phyloP scores from a whole-genome alignment of 1,139 yeast species.

The Lodderomyces metapsilosis region DNA sequence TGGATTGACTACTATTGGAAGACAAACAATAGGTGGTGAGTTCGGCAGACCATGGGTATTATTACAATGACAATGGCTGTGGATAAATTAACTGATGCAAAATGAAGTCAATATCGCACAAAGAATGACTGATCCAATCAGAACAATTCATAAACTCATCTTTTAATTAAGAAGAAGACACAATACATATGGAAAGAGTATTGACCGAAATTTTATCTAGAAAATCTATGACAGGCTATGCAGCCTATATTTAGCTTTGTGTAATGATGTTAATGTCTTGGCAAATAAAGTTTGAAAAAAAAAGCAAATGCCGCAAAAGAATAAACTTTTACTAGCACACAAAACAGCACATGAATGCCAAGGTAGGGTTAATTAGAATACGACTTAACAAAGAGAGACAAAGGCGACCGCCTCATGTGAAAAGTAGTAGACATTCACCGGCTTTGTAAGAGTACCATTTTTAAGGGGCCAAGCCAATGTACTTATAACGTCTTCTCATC shows the following conservation, averaged over 20 bases:
- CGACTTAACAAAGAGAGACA: too few relatives aligned
- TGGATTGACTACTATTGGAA: background rate
- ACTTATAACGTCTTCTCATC: too few relatives aligned
- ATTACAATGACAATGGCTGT: background rate
- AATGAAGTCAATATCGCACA: background rate
- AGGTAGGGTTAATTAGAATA: too few relatives aligned
- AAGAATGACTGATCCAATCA: background rate
- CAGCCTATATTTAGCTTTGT: background rate
- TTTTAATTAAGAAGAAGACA: background rate
- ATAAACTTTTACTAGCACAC: background rate
- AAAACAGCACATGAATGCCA: background rate
- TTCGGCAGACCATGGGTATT: background rate
- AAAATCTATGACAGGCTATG: background rate
- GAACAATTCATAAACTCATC: background rate
- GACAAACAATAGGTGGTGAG: background rate
- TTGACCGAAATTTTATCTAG: background rate
- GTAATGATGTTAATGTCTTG: background rate
- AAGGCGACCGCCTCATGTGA: too few relatives aligned
- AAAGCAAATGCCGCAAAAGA: background rate
- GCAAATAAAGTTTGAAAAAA: background rate
- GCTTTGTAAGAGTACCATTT: too few relatives aligned
- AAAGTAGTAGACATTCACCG: too few relatives aligned
- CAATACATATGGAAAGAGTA: background rate
- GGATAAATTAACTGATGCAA: background rate
- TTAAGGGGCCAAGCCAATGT: too few relatives aligned